A percentile compares a stretch with the other conserved stretches of the same genome.
Evolutionary conservation across 2,329 filamentous ascomycete species (phyloP).

Genomic region (Penicillium occitanis): DNA sequence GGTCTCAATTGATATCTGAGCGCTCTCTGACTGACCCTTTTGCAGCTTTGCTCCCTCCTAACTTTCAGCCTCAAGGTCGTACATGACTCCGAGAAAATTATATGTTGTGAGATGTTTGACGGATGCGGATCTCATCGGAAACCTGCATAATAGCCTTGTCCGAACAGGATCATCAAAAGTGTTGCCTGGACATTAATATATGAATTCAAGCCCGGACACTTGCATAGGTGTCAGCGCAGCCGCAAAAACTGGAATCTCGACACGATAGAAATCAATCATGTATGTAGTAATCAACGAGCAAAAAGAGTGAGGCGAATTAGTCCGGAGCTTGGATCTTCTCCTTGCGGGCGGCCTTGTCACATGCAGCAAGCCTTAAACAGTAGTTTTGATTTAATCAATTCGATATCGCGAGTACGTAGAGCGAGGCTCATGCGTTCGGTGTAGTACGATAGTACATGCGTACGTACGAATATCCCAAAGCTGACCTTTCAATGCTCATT

Average conservation of each 20-base stretch:
- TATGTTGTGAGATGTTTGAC: not conserved
- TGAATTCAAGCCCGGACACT: not conserved
- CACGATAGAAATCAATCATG: not conserved
- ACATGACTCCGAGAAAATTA: not conserved
- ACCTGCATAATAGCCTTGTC: not conserved
- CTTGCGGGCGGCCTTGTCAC: not conserved
- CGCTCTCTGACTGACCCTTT: not conserved
- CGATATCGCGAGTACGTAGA: no score
- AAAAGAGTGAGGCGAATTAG: constrained; percentile 11
- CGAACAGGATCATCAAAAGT: not conserved
- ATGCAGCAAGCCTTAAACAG: constrained; percentile 6
- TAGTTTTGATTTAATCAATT: not conserved
- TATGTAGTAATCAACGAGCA: not conserved
- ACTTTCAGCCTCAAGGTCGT: constrained; percentile 4
- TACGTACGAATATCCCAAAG: not conserved
- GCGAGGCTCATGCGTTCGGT: constrained; percentile 3
- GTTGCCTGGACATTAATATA: not conserved
- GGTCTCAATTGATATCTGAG: constrained; percentile 1
- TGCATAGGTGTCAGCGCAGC: not conserved
- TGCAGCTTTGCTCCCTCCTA: not conserved
- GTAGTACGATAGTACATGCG: not conserved
- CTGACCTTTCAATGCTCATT: not conserved
- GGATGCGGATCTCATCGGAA: not conserved
- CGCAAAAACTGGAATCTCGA: not conserved
- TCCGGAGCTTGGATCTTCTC: not conserved